phyloP scores from a whole-genome alignment of 768 basidiomycete species.

The Pulveroboletus sp. region DNA sequence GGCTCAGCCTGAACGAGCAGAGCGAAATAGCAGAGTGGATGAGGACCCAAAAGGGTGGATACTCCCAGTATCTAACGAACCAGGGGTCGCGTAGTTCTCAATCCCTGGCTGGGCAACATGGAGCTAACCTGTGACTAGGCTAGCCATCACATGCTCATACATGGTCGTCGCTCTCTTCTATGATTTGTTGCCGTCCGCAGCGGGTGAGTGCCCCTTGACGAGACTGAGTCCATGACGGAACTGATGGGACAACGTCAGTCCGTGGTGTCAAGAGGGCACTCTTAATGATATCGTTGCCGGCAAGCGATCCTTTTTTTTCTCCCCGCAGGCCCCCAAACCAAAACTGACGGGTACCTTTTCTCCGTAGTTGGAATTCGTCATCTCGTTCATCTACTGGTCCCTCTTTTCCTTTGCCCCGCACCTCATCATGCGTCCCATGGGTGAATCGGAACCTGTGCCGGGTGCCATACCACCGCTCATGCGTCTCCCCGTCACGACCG shows the following conservation, averaged over 20 bases:
- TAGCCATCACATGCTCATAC: slow-evolving; percentile 37
- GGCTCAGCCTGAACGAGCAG: slow-evolving; percentile 11
- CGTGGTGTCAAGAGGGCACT: slow-evolving; percentile 51
- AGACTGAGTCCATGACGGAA: background rate
- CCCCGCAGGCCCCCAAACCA: background rate
- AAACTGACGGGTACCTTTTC: background rate
- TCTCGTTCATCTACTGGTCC: slow-evolving; percentile 66
- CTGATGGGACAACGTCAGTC: slow-evolving; percentile 1
- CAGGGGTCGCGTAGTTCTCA: slow-evolving; percentile 43
- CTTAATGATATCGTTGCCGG: slow-evolving; percentile 63
- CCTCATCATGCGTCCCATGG: slow-evolving; percentile 44
- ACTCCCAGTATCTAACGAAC: slow-evolving; percentile 72
- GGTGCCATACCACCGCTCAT: slow-evolving; percentile 17
- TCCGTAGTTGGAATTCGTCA: slow-evolving; percentile 39
- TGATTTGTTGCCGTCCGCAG: slow-evolving; percentile 39
- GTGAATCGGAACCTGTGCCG: background rate
- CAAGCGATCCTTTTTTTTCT: slow-evolving; percentile 24
- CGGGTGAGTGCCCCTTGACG: slow-evolving; percentile 24
- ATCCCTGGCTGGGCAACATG: background rate
- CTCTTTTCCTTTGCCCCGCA: slow-evolving; percentile 51
- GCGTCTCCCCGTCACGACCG: slow-evolving; percentile 48
- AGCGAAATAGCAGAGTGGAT: slow-evolving; percentile 31
- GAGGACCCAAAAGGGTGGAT: slow-evolving; percentile 52
- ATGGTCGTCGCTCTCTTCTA: slow-evolving; percentile 36
- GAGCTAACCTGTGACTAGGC: slow-evolving; percentile 6